phyloP scores from a whole-genome alignment of 176 grass and related monocot species.

The Hordeum marinum region DNA sequence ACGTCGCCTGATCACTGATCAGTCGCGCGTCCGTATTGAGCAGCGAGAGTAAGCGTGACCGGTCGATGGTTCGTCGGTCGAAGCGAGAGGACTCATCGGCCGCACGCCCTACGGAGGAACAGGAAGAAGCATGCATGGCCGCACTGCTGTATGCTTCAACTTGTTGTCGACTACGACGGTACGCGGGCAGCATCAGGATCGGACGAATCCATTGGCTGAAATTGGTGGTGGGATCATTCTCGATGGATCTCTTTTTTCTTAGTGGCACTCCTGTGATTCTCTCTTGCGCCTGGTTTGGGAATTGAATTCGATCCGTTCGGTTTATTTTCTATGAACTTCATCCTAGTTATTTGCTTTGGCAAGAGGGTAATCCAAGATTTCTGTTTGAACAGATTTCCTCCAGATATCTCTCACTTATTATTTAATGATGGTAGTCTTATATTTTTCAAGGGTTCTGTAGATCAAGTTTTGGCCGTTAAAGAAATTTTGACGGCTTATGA shows the following conservation, averaged over 20 bases:
- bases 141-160: neutral
- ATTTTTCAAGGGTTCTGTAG: too few relatives aligned
- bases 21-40: neutral
- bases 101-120: too few relatives aligned
- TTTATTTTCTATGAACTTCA: too few relatives aligned
- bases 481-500: too few relatives aligned
- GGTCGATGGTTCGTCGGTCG: neutral
- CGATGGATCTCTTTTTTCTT: neutral
- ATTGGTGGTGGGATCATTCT: neutral
- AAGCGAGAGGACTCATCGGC: neutral
- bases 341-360: too few relatives aligned
- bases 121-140: neutral
- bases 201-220: neutral
- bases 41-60: neutral
- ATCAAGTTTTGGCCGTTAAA: too few relatives aligned
- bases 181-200: neutral
- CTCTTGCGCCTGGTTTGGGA: neutral
- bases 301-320: too few relatives aligned
- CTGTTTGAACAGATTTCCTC: too few relatives aligned
- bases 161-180: neutral
- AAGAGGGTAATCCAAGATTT: too few relatives aligned
- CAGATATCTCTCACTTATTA: too few relatives aligned
- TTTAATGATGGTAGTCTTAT: too few relatives aligned
- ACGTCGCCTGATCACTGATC: neutral
- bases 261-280: neutral